Evolutionary conservation across 2,329 filamentous ascomycete species (phyloP), one percentile per base, ranked within the genome.

Genomic region (Ophiocordyceps sinensis): DNA sequence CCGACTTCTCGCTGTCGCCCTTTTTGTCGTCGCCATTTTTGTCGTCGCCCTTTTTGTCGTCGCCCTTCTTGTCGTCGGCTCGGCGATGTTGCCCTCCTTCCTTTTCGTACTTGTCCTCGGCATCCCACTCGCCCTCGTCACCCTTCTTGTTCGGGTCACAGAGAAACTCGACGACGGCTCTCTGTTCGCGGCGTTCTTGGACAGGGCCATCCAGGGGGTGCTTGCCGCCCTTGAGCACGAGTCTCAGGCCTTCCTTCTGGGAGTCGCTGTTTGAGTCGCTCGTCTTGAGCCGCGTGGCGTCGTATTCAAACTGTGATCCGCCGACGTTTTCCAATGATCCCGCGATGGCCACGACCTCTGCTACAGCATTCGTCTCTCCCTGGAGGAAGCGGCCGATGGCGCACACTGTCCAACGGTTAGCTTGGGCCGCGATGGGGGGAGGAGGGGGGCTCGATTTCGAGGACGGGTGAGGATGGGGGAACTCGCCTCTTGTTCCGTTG

Each of bases 161-260:
- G 17, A 88, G 58, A 51, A 96, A 87, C 53, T 94, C 84, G 41
- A 96, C 75, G 10, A 94, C 72, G 4, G 87, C 85, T 53, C 77
- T 79, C 59, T 93, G 83, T 44, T 75, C 66, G 26, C 63, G 63
- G 41, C 69, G 66, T 38, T 70, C 65, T 41, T 70, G 67, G 8
- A 50, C 42, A 2, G 53, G 51, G 2, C 77, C 81, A 38, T 74
- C 66, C 8, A 71, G 55, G 11, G 61, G 63, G 45, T 71, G 66
- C 37, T 64, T 68, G 13, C 76, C 75, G n/a, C 78, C 77, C 43
- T 70, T 66, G 39, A 94, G 59, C 45, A 80, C 75, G 1, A 91
- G 58, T 14, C 77, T 71, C 11, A 94, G 53, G 1, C 89, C 88
- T 50, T 91, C 77, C 45, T 76, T 77, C 19, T 75, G 68, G 4